Evolutionary conservation across 305 asterid genomes (phyloP).

Genomic region (Fraxinus paxiana): DNA sequence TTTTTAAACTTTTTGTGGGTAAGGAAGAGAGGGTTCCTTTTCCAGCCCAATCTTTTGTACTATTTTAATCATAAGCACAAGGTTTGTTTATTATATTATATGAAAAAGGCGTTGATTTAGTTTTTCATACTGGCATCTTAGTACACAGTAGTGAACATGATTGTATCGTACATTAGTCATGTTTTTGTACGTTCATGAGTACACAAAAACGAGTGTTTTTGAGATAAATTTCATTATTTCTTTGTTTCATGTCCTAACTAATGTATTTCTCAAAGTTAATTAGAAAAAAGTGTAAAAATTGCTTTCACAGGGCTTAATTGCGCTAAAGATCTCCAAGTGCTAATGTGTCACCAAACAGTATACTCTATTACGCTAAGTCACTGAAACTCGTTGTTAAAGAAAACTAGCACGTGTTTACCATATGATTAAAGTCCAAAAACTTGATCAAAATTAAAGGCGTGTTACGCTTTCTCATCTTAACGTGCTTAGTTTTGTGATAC

Average conservation of each 20-base stretch:
- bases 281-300: slow-evolving; percentile 6
- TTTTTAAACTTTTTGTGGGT: slow-evolving; percentile 23
- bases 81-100: slow-evolving; percentile 48
- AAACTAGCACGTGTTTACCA: too few species aligned
- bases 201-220: neutral
- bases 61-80: slow-evolving; percentile 29
- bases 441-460: too few species aligned
- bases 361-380: too few species aligned
- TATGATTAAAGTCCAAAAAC: too few species aligned
- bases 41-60: slow-evolving; percentile 38
- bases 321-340: too few species aligned
- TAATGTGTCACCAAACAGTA: too few species aligned
- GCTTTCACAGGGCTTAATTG: slow-evolving; percentile 23
- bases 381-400: too few species aligned
- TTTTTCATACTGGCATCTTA: neutral
- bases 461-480: too few species aligned
- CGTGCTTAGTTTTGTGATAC: neutral
- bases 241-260: neutral
- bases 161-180: neutral
- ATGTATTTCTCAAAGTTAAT: too few species aligned
- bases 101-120: slow-evolving; percentile 34
- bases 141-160: neutral
- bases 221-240: slow-evolving; percentile 10
- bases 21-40: slow-evolving; percentile 48
- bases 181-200: neutral